A percentile compares a stretch with the other conserved stretches of the same genome.
Evolutionary conservation across 1,139 yeast species (phyloP).

Genomic region (Hansenula anomala): DNA sequence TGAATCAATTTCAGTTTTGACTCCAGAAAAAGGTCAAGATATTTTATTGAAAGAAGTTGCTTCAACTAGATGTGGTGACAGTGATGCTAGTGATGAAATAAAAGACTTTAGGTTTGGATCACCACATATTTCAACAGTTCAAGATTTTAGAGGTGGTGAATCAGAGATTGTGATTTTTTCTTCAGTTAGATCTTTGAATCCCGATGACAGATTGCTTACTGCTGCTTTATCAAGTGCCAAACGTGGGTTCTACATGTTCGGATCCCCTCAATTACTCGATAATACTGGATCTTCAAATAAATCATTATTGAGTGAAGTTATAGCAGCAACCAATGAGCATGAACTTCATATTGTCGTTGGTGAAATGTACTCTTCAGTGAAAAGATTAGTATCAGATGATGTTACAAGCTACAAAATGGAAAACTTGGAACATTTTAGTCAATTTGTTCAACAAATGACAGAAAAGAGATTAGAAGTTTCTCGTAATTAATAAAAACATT

Average conservation of each 20-base stretch:
- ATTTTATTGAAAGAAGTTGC: constrained; percentile 12
- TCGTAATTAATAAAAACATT: neutral
- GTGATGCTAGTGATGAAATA: constrained; percentile 2
- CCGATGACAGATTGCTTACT: neutral
- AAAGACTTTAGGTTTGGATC: neutral
- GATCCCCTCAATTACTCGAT: no score
- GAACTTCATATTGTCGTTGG: constrained; percentile 3
- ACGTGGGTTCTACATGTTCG: neutral
- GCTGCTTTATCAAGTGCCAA: neutral
- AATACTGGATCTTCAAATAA: no score
- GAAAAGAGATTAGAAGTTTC: neutral
- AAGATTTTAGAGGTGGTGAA: neutral
- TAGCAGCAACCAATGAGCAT: neutral
- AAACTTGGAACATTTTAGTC: neutral
- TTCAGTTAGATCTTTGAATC: neutral
- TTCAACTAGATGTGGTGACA: neutral
- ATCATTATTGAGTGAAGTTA: no score
- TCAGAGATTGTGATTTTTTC: neutral
- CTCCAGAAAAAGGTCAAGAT: constrained; percentile 35
- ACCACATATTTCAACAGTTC: neutral
- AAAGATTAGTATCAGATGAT: neutral
- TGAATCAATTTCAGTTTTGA: constrained; percentile 35
- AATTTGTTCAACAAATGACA: neutral
- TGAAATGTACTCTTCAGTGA: neutral
- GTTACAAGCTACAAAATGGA: neutral